Conservation (phyloP, 345 rosid genomes). For the Euphorbia lathyris region DNA sequence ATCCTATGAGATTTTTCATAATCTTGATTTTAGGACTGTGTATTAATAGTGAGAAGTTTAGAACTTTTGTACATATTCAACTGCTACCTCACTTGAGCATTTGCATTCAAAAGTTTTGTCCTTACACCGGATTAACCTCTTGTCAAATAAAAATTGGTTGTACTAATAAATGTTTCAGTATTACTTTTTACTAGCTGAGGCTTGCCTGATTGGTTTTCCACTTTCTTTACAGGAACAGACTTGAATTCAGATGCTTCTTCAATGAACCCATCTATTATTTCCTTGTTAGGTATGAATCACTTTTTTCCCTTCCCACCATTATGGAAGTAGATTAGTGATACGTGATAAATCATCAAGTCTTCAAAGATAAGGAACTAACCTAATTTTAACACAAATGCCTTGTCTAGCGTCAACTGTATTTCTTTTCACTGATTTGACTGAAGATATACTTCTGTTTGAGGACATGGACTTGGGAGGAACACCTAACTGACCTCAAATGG, state of each 20-base stretch:
- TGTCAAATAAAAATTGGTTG: background rate
- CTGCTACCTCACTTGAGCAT: background rate
- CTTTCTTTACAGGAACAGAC: slow-evolving; percentile 49
- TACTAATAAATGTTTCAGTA: background rate
- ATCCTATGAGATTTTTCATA: background rate
- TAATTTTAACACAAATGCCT: background rate
- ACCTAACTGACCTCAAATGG: too few relatives aligned
- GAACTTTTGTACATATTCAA: background rate
- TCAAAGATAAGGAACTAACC: slow-evolving; percentile 2
- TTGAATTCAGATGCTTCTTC: slow-evolving; percentile 57
- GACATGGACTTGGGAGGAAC: background rate
- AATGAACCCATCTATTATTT: slow-evolving; percentile 68
- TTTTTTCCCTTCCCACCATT: background rate
- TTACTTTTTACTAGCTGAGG: background rate
- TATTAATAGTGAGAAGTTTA: background rate
- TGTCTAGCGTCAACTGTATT: background rate
- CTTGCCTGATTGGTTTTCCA: slow-evolving; percentile 14
- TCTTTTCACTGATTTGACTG: background rate
- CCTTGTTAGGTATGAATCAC: slow-evolving; percentile 67
- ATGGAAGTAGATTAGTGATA: background rate
- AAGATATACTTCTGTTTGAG: background rate
- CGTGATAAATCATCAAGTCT: background rate
- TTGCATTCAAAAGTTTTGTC: background rate
- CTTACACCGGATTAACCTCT: background rate
- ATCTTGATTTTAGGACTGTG: background rate